Evolutionary conservation across 2,329 filamentous ascomycete species (phyloP).

Genomic region (Aspergillus sp.): DNA sequence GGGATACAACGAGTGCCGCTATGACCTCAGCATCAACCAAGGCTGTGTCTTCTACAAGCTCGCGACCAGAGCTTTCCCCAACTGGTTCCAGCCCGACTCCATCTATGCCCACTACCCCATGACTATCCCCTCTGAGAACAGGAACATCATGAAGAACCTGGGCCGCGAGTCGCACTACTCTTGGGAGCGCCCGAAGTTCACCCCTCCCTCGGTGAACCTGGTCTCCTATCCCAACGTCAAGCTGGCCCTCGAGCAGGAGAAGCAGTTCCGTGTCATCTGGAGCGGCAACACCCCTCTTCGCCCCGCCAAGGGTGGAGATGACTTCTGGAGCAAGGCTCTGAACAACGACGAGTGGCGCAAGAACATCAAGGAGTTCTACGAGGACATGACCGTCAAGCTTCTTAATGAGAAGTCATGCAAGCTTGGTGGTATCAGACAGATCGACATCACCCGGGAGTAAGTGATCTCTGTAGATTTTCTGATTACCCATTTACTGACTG

Average conservation of each 20-base stretch:
- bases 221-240: conserved; percentile 62
- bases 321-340: conserved; percentile 60
- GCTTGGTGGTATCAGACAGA: conserved; percentile 61
- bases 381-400: conserved; percentile 60
- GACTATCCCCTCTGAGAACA: conserved; percentile 69
- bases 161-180: conserved; percentile 67
- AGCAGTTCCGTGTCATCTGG: conserved; percentile 66
- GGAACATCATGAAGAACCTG: conserved; percentile 66
- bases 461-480: conserved; percentile 16
- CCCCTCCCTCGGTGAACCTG: conserved; percentile 55
- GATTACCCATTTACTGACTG: conserved; percentile 6
- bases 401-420: conserved; percentile 65
- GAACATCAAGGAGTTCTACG: conserved; percentile 66
- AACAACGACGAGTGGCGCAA: conserved; percentile 62
- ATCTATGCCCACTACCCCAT: conserved; percentile 78
- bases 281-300: conserved; percentile 62
- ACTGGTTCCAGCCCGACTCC: conserved; percentile 74
- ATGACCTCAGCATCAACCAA: conserved; percentile 72
- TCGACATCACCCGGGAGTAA: conserved; percentile 65
- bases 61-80: conserved; percentile 74
- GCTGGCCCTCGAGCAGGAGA: conserved; percentile 59
- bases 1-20: conserved; percentile 74
- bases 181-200: conserved; percentile 61
- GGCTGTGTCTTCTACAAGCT: conserved; percentile 85
- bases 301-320: conserved; percentile 56